These are phyloP conservation scores for Nitzschia inconspicua DNA, from an alignment of 108 stramenopile species.

Conservation along the genomic window DNA sequence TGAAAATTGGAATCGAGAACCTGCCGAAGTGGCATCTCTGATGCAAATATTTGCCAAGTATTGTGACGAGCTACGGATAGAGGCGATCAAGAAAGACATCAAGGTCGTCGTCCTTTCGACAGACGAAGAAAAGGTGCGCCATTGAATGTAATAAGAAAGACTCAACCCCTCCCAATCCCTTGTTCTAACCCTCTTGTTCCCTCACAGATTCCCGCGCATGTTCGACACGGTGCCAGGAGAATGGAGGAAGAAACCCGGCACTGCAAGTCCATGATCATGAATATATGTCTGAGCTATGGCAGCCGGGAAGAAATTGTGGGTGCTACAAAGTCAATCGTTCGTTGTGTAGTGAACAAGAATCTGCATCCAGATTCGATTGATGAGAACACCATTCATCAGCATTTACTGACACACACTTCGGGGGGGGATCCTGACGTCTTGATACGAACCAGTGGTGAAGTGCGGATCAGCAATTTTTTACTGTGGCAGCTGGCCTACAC, in stretches of 20 bases:
- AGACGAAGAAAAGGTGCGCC: constrained; percentile 46
- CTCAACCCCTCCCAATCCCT: too few relatives aligned
- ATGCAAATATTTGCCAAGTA: constrained; percentile 76
- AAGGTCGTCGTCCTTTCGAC: constrained; percentile 76
- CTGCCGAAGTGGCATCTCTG: constrained; percentile 67
- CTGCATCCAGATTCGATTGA: constrained; percentile 46
- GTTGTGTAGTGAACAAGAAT: constrained; percentile 40
- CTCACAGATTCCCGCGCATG: constrained; percentile 50
- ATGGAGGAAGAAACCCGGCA: constrained; percentile 56
- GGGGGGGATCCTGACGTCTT: constrained; percentile 84
- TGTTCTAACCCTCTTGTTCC: not conserved
- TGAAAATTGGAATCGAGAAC: constrained; percentile 94
- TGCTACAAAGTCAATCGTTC: constrained; percentile 58
- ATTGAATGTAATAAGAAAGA: not conserved
- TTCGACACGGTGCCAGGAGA: constrained; percentile 38
- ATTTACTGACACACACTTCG: constrained; percentile 46
- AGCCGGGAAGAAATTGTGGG: constrained; percentile 89
- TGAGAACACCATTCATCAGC: constrained; percentile 42
- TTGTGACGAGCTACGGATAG: constrained; percentile 79
- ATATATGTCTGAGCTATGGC: constrained; percentile 93
- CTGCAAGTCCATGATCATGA: constrained; percentile 68
- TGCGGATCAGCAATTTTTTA: constrained; percentile 91
- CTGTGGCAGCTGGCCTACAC: constrained; percentile 95
- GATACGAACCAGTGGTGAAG: constrained; percentile 95
- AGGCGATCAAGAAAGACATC: constrained; percentile 81